Evolutionary conservation across 2,329 filamentous ascomycete species (phyloP).

Genomic region (Coccinonectria pachysandricola): DNA sequence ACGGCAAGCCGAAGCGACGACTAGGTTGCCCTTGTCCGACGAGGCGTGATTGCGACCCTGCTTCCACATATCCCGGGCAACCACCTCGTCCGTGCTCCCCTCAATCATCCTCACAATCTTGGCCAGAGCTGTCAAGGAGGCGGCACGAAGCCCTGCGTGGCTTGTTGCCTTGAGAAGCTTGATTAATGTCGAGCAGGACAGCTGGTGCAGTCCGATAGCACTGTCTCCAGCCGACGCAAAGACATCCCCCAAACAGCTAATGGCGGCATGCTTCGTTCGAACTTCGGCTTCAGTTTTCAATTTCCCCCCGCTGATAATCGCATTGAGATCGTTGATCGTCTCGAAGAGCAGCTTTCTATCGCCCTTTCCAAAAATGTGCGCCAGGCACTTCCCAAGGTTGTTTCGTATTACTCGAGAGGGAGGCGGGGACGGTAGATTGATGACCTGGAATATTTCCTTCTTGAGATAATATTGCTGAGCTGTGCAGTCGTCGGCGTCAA

Average conservation of each 20-base stretch:
- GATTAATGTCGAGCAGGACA: conserved; percentile 61
- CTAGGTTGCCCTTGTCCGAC: conserved; percentile 72
- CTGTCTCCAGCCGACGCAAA: conserved; percentile 92
- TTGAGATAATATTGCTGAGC: conserved; percentile 87
- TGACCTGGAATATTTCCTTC: conserved; percentile 86
- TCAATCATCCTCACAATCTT: conserved; percentile 69
- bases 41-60: conserved; percentile 67
- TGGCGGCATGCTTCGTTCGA: conserved; percentile 76
- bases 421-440: conserved; percentile 73
- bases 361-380: conserved; percentile 71
- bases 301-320: conserved; percentile 64
- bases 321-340: conserved; percentile 79
- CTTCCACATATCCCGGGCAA: conserved; percentile 91
- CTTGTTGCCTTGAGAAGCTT: conserved; percentile 71
- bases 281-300: conserved; percentile 64
- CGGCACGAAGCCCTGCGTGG: conserved; percentile 73
- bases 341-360: conserved; percentile 90
- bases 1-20: conserved; percentile 67
- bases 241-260: conserved; percentile 76
- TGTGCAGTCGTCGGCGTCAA: conserved; percentile 71
- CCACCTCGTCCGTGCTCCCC: conserved; percentile 67
- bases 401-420: conserved; percentile 84
- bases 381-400: conserved; percentile 76
- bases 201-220: conserved; percentile 69
- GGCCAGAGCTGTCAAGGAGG: conserved; percentile 63